Base-by-base conservation (phyloP, 208 protist genomes). In the Naegleria lovaniensis region DNA sequence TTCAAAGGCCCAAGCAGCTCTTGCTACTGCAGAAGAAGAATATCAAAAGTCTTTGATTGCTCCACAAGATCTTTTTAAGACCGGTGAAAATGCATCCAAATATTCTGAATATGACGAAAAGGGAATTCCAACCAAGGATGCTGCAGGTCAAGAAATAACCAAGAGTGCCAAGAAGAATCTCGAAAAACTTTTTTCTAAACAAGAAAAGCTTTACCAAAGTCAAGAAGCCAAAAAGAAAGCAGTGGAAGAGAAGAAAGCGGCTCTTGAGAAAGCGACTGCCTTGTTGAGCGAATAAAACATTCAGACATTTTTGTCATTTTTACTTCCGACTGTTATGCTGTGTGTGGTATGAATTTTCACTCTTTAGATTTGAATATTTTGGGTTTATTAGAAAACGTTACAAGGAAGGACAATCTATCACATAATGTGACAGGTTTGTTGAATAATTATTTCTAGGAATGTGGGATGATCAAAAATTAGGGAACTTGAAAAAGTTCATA, bases 121-220 rank as follows among this genome's bases (percentile, higher is more conserved):
- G 2, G 83, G 83, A 19, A 19, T 41, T 5, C 83, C 83, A 87
- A 87, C 83, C 29, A 51, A 40, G 33, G 39, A 51, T 15, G 43
- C 40, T 33, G 11, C 40, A 36, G 83, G 83, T 51, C 11, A 16
- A 22, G 39, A 29, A 51, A 13, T 87, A 16, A 40, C 19, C 11
- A 87, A 87, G 41, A 87, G 83, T 87, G 33, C 15, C 16, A 51
- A 29, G 5, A 87, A 87, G 41, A 87, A 51, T 51, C 19, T 87
- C 6, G 9, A 15, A 22, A 87, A 87, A 39, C 38, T 15, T 33
- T n/a, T 51, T 5, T 0, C 7, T 41, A 67, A 67, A 67, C 55
- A 67, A 67, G 22, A 67, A 29, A 67, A 67, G 22, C 55, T 67
- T 67, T 67, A 29, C 13, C 11, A 15, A 29, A 15, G 22, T 29